These are phyloP conservation scores for Coemansia reversa DNA, from an alignment of 192 early-diverging fungal species.

Conservation along the genomic window DNA sequence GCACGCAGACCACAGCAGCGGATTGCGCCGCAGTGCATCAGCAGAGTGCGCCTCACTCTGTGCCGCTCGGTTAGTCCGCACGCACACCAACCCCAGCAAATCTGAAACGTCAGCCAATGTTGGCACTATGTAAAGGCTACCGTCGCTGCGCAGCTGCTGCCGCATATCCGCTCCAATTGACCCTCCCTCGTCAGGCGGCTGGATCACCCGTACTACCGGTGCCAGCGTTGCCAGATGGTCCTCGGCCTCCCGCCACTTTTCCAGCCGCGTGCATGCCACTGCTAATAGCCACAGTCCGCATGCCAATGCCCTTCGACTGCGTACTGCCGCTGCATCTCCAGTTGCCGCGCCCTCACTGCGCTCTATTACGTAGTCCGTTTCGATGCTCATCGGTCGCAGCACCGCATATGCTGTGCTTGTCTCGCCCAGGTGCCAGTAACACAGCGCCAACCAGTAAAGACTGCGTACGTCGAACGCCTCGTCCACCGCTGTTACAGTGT, in stretches of 20 bases:
- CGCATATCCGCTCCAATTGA: slow-evolving; percentile 17
- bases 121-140: slow-evolving; percentile 27
- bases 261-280: slow-evolving; percentile 45
- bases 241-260: slow-evolving; percentile 56
- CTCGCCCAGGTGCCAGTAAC: slow-evolving; percentile 53
- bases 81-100: slow-evolving; percentile 44
- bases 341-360: slow-evolving; percentile 4
- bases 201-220: slow-evolving; percentile 13
- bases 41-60: slow-evolving; percentile 41
- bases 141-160: background rate
- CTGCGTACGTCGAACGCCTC: slow-evolving; percentile 40
- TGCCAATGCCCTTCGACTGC: slow-evolving; percentile 38
- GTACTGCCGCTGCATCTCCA: slow-evolving; percentile 3
- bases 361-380: slow-evolving; percentile 34
- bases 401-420: slow-evolving; percentile 34
- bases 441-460: slow-evolving; percentile 52
- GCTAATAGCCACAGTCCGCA: slow-evolving; percentile 49
- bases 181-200: slow-evolving; percentile 28
- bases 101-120: slow-evolving; percentile 38
- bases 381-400: slow-evolving; percentile 22
- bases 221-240: slow-evolving; percentile 33
- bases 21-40: slow-evolving; percentile 44
- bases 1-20: slow-evolving; percentile 49
- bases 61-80: slow-evolving; percentile 38
- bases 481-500: background rate